Percentiles rank a stretch among this genome's conserved stretches.
These are phyloP conservation scores for Pascua sp. DNA, from an alignment of 1,284 basidiomycete species.

Conservation along the genomic window DNA sequence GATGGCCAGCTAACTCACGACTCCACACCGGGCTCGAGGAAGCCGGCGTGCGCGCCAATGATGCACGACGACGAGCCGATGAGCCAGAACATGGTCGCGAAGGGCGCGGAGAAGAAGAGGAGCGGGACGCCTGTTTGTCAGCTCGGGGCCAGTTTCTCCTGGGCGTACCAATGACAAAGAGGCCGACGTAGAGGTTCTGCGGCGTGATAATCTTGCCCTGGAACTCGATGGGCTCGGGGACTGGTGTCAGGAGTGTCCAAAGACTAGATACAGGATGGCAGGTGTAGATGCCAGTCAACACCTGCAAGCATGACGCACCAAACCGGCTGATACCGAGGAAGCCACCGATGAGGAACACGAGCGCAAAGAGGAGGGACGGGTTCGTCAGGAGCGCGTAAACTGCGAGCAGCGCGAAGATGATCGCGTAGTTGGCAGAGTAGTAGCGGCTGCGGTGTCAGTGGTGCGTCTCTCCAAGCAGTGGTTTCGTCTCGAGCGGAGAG, in stretches of 20 bases:
- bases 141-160: slow-evolving; percentile 1
- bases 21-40: slow-evolving; percentile 57
- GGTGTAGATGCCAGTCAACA: not conserved
- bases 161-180: slow-evolving; percentile 46
- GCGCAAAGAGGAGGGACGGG: slow-evolving; percentile 72
- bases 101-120: slow-evolving; percentile 48
- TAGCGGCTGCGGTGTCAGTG: slow-evolving; percentile 78
- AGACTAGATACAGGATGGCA: too few species aligned
- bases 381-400: slow-evolving; percentile 88
- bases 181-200: slow-evolving; percentile 62
- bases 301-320: slow-evolving; percentile 57
- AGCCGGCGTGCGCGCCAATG: slow-evolving; percentile 54
- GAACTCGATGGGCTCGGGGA: slow-evolving; percentile 50
- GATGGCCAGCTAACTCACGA: slow-evolving; percentile 3
- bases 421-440: slow-evolving; percentile 86
- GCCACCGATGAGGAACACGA: slow-evolving; percentile 86
- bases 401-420: slow-evolving; percentile 74
- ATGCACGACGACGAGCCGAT: slow-evolving; percentile 49
- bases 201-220: slow-evolving; percentile 53
- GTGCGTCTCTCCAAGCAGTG: not conserved
- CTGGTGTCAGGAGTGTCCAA: slow-evolving; percentile 8
- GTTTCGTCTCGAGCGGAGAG: not conserved
- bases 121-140: slow-evolving; percentile 41
- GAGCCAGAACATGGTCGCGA: slow-evolving; percentile 50
- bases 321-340: slow-evolving; percentile 87